These are phyloP conservation scores for Takakia lepidozioides DNA, from an alignment of 225 moss, liverwort and hornwort genomes.

Conservation along the genomic window DNA sequence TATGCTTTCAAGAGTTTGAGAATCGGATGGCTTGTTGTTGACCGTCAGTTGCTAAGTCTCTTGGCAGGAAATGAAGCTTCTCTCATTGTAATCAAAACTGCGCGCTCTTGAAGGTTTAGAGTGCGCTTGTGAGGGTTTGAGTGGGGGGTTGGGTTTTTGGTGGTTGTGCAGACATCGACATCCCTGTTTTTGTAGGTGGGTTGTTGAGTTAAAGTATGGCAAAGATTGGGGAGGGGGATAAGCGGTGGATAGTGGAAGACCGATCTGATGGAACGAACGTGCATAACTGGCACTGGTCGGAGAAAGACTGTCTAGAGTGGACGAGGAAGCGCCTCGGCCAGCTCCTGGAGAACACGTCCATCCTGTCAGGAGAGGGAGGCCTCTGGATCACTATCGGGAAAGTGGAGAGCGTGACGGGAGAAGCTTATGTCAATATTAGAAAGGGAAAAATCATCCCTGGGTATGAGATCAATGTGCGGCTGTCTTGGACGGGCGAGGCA, in stretches of 20 bases:
- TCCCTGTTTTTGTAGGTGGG: too few relatives aligned
- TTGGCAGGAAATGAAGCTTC: too few relatives aligned
- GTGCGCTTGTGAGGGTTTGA: too few relatives aligned
- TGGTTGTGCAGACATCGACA: too few relatives aligned
- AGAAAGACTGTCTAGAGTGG: constrained; percentile 96
- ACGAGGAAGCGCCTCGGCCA: constrained; percentile 76
- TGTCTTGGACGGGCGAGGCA: constrained; percentile 76
- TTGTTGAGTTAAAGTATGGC: constrained; percentile 43
- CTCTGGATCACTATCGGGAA: constrained; percentile 74
- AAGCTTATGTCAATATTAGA: constrained; percentile 93
- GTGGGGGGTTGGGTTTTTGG: too few relatives aligned
- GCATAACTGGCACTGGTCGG: constrained; percentile 99
- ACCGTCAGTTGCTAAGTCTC: too few relatives aligned
- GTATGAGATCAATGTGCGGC: constrained; percentile 75
- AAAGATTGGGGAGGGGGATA: constrained; percentile 97
- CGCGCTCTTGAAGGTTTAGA: too few relatives aligned
- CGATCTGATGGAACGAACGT: constrained; percentile 92
- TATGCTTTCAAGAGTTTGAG: too few relatives aligned
- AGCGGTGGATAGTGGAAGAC: constrained; percentile 96
- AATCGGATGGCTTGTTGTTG: too few relatives aligned
- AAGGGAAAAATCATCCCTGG: constrained; percentile 99
- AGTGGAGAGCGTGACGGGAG: constrained; percentile 86
- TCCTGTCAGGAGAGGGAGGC: constrained; percentile 79
- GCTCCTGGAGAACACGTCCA: constrained; percentile 52
- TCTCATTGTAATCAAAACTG: too few relatives aligned